These are phyloP conservation scores for Macrophomina tecta DNA, from an alignment of 2,329 filamentous ascomycete species.

Conservation along the genomic window DNA sequence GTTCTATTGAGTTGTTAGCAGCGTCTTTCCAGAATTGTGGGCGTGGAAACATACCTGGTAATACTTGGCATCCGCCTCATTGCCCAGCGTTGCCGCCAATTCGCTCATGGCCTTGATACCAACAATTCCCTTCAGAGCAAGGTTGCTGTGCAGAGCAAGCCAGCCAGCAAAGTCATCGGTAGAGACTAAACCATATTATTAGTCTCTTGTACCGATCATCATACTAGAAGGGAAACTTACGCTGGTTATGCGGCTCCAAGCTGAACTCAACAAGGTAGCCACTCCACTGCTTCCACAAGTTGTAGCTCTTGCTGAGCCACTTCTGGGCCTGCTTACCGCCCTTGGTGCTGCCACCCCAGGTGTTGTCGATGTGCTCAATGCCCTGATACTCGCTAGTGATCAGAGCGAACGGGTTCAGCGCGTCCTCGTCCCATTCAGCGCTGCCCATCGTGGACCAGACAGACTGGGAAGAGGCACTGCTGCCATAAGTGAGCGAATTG, in stretches of 20 bases:
- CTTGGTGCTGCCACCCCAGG: conserved; percentile 62
- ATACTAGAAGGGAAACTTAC: conserved; percentile 43
- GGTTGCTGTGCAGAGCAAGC: conserved; percentile 78
- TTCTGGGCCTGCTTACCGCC: conserved; percentile 64
- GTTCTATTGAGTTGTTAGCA: conserved; percentile 43
- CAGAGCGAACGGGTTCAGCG: conserved; percentile 56
- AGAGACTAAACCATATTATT: conserved; percentile 58
- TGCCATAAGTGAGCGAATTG: conserved; percentile 72
- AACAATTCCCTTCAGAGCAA: conserved; percentile 83
- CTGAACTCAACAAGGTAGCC: conserved; percentile 77
- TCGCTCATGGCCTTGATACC: conserved; percentile 80
- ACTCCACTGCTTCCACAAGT: conserved; percentile 78
- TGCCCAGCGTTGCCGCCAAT: conserved; percentile 67
- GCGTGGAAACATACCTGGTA: conserved; percentile 55
- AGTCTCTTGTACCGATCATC: background rate
- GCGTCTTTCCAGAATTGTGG: background rate
- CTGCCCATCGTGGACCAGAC: conserved; percentile 60
- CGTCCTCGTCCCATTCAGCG: conserved; percentile 31
- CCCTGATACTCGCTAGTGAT: conserved; percentile 57
- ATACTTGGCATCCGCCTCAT: conserved; percentile 61
- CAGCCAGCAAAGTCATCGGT: conserved; percentile 86
- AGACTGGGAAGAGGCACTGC: conserved; percentile 62
- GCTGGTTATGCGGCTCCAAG: conserved; percentile 75
- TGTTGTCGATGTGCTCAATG: conserved; percentile 65
- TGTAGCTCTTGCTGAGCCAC: conserved; percentile 73